phyloP scores from a whole-genome alignment of 176 grass and related monocot genomes.

The Ensete ventricosum region DNA sequence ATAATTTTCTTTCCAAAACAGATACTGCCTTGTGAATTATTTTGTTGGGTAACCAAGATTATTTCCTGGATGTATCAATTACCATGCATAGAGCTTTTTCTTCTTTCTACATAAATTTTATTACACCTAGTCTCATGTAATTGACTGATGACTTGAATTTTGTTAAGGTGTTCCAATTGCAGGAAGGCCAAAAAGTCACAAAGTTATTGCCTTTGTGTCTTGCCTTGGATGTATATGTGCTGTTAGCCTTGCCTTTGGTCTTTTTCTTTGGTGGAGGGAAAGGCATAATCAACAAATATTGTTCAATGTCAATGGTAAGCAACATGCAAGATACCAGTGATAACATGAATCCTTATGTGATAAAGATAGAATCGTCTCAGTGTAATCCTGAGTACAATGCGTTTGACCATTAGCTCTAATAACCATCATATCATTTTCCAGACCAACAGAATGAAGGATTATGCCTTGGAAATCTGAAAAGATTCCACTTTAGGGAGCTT shows the following conservation, averaged over 20 bases:
- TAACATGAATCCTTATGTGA: neutral
- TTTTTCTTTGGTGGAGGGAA: constrained; percentile 60
- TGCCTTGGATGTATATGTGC: constrained; percentile 38
- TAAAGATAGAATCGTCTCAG: neutral
- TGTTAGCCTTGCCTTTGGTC: constrained; percentile 34
- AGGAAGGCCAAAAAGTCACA: constrained; percentile 41
- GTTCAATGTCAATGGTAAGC: constrained; percentile 48
- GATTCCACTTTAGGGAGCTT: constrained; percentile 20
- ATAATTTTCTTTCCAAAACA: no score
- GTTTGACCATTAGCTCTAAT: neutral
- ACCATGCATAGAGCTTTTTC: no score
- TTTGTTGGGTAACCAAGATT: no score
- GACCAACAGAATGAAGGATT: constrained; percentile 14
- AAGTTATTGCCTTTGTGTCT: constrained; percentile 49
- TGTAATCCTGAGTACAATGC: constrained; percentile 27
- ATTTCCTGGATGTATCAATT: no score
- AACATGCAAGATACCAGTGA: neutral
- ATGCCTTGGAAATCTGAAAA: constrained; percentile 16
- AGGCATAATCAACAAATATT: constrained; percentile 38
- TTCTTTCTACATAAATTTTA: neutral
- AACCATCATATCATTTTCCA: neutral
- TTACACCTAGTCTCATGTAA: neutral
- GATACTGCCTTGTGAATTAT: no score
- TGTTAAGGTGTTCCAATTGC: constrained; percentile 26
- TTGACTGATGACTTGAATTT: constrained; percentile 8